phyloP scores from a whole-genome alignment of 164 flowering plant species.

The Sedum album region DNA sequence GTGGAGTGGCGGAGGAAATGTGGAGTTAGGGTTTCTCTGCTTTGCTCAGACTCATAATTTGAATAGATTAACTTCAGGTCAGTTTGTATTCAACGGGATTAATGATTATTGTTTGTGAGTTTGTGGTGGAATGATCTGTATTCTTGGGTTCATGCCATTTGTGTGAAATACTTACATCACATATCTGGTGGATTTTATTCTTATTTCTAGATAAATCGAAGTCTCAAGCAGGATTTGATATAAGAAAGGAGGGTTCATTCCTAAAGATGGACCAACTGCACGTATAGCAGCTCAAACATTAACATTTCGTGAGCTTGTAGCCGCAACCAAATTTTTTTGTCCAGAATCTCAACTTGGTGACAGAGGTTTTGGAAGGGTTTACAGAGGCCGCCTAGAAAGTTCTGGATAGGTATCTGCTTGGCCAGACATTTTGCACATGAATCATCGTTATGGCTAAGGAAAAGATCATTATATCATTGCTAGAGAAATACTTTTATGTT shows the following conservation, averaged over 20 bases:
- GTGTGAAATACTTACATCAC: too few relatives aligned
- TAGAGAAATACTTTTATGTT: too few relatives aligned
- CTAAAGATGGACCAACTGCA: slow-evolving; percentile 51
- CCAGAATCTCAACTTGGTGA: slow-evolving; percentile 74
- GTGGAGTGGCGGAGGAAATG: neutral
- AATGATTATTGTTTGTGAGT: too few relatives aligned
- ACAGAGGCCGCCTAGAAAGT: slow-evolving; percentile 70
- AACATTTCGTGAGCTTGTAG: slow-evolving; percentile 73
- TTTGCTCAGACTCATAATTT: slow-evolving; percentile 11
- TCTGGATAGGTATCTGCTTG: neutral
- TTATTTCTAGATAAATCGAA: slow-evolving; percentile 43
- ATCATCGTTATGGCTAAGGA: slow-evolving; percentile 14
- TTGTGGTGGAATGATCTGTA: too few relatives aligned
- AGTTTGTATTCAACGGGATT: too few relatives aligned
- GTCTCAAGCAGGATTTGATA: slow-evolving; percentile 40
- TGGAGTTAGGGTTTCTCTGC: slow-evolving; percentile 15
- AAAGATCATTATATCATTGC: neutral
- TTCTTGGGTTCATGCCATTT: too few relatives aligned
- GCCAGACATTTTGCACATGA: neutral
- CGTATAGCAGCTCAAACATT: slow-evolving; percentile 74
- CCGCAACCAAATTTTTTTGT: slow-evolving; percentile 71
- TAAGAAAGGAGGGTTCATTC: slow-evolving; percentile 44
- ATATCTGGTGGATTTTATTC: too few relatives aligned
- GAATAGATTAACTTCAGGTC: neutral
- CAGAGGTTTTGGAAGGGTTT: slow-evolving; percentile 90